Base-by-base conservation (phyloP, 768 basidiomycete genomes). In the Lactarius indigo region DNA sequence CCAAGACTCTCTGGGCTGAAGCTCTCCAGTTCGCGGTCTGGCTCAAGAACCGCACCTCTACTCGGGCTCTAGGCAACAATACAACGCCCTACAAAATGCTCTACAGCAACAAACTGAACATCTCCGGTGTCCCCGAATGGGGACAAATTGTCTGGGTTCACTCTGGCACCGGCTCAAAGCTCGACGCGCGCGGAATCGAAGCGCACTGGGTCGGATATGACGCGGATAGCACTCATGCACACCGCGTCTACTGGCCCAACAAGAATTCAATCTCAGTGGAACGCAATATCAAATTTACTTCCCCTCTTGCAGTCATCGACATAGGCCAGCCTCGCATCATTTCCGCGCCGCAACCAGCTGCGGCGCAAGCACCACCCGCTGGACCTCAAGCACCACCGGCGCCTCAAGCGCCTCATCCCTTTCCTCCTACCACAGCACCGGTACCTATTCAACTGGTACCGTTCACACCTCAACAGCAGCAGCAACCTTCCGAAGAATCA, bases 181-280 rank as follows among this genome's bases (percentile, higher is more conserved):
- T 73, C 1, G 72, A 69, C 3, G 28, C 37, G 5, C 44, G 58
- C 1, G 65, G 64, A 2, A n/a, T 35, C 1, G 59, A 67, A 33
- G 73, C 69, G 0, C 64, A 42, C 5, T 82, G 76, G 74, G 59
- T 82, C 5, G 80, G 81, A n/a, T 72, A 75, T 61, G 75, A 78
- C 58, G 66, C 72, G 3, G 65, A 74, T 23, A 74, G 73, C 28
- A 74, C 75, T 12, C 59, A 59, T n/a, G 79, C 72, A 0, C 73
- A 75, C 44, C 61, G 73, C 4, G 70, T 80, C 13, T 80, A 79
- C 64, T 81, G 76, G 78, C 74, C 74, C 0, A 63, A 69, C 13
- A 73, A 68, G 20, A 69, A 64, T 1, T 44, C 69, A 1, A 64
- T 78, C 3, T 65, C 70, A 3, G 70, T 75, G 20, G 73, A 78